Evolutionary conservation across 257 asterid genomes (phyloP), one percentile per base, ranked within the genome.

Genomic region (Petunia secreta): DNA sequence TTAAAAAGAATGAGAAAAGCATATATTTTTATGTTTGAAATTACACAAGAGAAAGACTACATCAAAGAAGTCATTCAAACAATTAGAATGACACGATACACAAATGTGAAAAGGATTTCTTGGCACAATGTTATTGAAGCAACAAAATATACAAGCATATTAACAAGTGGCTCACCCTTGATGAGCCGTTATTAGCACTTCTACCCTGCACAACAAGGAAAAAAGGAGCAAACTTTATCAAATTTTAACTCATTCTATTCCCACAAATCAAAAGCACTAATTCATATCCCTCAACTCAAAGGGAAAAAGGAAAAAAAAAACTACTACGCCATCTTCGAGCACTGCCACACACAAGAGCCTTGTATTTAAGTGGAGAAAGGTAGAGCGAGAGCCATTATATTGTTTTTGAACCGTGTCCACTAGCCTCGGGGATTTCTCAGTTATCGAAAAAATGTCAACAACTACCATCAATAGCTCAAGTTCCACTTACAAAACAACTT

Each of bases 121-220:
- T 59, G 6, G 64, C 4, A 25, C 65, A 25, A 55, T 14, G 14
- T 43, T 8, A 67, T 67, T 8, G 15, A 68, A 44, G 40, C 4
- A 68, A 16, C n/a, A 68, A n/a, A 44, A 40, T 3, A 11, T 43
- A 14, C 38, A 25, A 25, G 25, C 25, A 25, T 25, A 25, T 15
- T 66, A 57, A 25, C 15, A 36, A 25, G 38, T 10, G 4, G 68
- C 90, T 85, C 80, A 93, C 97, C 91, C 71, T 85, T 82, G 89
- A 81, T 75, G 91, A 80, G 82, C 85, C 83, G 80, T 79, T 82
- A 74, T 34, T 81, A 80, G 87, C 82, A 85, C 88, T 75, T 82
- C 71, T 79, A 4, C 83, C 91, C 97, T 91, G 94, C 87, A 86
- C 55, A 78, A 58, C 65, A 85, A 81, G 79, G 57, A 79, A 4